Evolutionary conservation across 2,329 filamentous ascomycete species (phyloP).

Genomic region (Exophiala aquamarina): DNA sequence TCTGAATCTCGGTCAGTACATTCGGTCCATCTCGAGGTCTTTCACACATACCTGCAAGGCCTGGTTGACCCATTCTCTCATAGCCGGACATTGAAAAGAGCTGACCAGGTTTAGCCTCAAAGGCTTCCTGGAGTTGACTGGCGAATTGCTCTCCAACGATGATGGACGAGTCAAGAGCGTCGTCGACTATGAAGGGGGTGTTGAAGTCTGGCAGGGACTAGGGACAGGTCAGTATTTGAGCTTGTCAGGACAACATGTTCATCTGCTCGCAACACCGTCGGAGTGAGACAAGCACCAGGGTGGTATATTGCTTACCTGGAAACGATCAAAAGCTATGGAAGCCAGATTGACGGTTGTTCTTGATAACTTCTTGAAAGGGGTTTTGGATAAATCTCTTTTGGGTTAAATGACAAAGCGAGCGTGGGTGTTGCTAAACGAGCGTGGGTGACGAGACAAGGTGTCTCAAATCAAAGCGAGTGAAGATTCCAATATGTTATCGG

Average conservation of each 20-base stretch:
- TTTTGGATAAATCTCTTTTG: constrained; percentile 34
- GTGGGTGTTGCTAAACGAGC: constrained; percentile 42
- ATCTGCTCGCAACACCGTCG: neutral
- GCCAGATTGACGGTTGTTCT: constrained; percentile 47
- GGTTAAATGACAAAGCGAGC: constrained; percentile 46
- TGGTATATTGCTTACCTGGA: constrained; percentile 40
- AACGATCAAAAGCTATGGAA: constrained; percentile 46
- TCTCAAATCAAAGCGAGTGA: constrained; percentile 48
- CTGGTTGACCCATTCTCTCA: constrained; percentile 69
- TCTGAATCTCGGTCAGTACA: constrained; percentile 8
- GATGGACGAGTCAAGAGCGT: constrained; percentile 46
- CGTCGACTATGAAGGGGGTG: constrained; percentile 48
- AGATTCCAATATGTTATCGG: constrained; percentile 30
- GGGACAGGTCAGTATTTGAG: constrained; percentile 30
- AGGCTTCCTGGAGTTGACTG: constrained; percentile 50
- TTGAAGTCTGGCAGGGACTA: constrained; percentile 39
- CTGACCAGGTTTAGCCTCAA: constrained; percentile 58
- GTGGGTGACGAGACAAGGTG: constrained; percentile 35
- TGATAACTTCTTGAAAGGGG: constrained; percentile 35
- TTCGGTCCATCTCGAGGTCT: neutral
- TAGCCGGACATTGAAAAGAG: constrained; percentile 79
- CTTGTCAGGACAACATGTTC: constrained; percentile 27
- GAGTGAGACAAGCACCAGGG: constrained; percentile 19
- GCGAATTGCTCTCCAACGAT: constrained; percentile 46
- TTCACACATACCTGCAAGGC: constrained; percentile 15